Evolutionary conservation across 1,284 basidiomycete genomes (phyloP).

Genomic region (Golubevia sp.): DNA sequence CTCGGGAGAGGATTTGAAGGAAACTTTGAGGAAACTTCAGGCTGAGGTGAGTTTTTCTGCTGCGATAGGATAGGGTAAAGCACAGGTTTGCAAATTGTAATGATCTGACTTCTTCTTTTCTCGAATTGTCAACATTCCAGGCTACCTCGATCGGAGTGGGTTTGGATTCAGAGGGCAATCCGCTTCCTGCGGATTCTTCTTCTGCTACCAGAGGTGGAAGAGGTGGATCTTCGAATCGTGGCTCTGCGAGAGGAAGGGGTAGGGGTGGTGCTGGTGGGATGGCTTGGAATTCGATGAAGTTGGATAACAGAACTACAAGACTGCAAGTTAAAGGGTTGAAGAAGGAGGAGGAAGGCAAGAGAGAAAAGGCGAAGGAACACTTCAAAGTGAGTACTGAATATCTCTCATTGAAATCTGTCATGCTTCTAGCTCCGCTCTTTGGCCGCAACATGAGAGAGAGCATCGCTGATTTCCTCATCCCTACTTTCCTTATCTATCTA

Average conservation of each 20-base stretch:
- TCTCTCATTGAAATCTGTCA: no score
- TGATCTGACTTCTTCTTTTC: background rate
- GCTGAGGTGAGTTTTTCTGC: conserved; percentile 20
- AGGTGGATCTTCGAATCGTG: no score
- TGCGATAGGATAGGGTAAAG: no score
- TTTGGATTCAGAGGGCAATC: conserved; percentile 19
- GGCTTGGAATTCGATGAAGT: conserved; percentile 23
- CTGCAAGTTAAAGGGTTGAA: conserved; percentile 39
- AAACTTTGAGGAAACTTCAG: conserved; percentile 49
- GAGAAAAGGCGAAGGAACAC: conserved; percentile 27
- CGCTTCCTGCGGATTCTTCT: conserved; percentile 18
- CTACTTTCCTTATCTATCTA: background rate
- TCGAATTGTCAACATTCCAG: conserved; percentile 22
- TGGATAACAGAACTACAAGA: conserved; percentile 55
- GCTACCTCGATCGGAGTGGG: conserved; percentile 26
- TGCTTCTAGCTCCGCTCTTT: no score
- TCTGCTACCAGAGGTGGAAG: conserved; percentile 21
- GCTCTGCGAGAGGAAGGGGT: background rate
- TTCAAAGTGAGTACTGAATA: conserved; percentile 19
- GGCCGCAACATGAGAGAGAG: no score
- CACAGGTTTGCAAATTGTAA: no score
- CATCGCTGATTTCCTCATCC: background rate
- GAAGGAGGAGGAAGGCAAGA: conserved; percentile 17
- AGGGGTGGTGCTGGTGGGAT: conserved; percentile 16
- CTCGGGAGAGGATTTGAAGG: conserved; percentile 44